A percentile compares a stretch with the other conserved stretches of the same genome.
Conservation (phyloP, 805 yeast genomes). For the Wickerhamiella allomyrinae region DNA sequence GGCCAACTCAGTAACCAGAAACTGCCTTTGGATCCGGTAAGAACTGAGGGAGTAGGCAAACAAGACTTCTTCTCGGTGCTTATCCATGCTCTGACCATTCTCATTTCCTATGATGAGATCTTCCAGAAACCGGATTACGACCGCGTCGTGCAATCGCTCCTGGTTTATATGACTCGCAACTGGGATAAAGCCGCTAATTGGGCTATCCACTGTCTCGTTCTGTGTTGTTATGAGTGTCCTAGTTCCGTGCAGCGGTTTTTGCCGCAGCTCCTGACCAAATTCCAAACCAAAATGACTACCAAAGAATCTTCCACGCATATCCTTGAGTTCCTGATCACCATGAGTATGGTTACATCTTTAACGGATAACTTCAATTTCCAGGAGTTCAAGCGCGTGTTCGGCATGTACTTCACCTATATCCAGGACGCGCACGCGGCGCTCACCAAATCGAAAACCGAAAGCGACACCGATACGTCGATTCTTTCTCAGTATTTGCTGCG, state of each 20-base stretch:
- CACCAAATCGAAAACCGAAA: constrained; percentile 6
- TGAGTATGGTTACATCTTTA: constrained; percentile 51
- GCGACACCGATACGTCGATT: constrained; percentile 13
- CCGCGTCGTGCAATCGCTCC: constrained; percentile 43
- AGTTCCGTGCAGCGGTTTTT: constrained; percentile 53
- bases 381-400: constrained; percentile 68
- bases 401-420: constrained; percentile 66
- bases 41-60: not conserved
- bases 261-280: constrained; percentile 50
- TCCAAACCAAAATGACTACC: constrained; percentile 63
- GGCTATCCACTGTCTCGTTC: constrained; percentile 57
- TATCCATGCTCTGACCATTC: constrained; percentile 42
- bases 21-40: constrained; percentile 1
- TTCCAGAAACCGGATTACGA: constrained; percentile 49
- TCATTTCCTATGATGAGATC: constrained; percentile 36
- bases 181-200: constrained; percentile 64
- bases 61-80: constrained; percentile 24
- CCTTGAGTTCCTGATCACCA: constrained; percentile 54
- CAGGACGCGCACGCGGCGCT: constrained; percentile 46
- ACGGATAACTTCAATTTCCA: constrained; percentile 61
- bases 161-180: constrained; percentile 43
- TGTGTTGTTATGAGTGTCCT: constrained; percentile 74
- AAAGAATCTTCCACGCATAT: constrained; percentile 57
- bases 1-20: constrained; percentile 33
- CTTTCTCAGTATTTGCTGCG: constrained; percentile 47